Evolutionary conservation across 2,329 filamentous ascomycete genomes (phyloP), one percentile per base, ranked within the genome.

Genomic region (Apiospora aurea): DNA sequence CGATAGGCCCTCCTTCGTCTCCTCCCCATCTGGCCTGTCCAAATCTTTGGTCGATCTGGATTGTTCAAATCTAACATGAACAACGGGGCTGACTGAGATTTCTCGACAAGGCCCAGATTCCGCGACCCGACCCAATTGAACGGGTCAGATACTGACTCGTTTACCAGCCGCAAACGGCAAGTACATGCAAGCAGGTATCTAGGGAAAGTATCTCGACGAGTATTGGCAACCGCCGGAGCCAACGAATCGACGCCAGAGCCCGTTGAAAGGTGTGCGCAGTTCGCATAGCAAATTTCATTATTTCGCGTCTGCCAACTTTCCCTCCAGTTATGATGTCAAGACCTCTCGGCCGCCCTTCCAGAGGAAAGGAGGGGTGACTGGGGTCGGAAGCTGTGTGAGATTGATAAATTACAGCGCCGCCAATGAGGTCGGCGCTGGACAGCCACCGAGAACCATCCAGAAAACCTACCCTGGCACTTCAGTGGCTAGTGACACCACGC

Each of bases 401-500:
- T 64, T 64, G 41, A 61, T 61, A 4, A 21, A 61, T 21, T 18
- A 14, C 53, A 16, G 4, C 29, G 53, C 53, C 53, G 53, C 53
- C 53, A 61, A 61, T 61, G 53, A 11, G 29, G 3, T 64, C 14
- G 13, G 18, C 18, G 18, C 57, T 64, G 57, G 57, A 10, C 57
- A 64, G 57, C 57, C 57, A 64, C 57, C 57, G 57, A n/a, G 57
- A 64, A n/a, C 34, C 38, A 64, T 38, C 53, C 38, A 64, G 53
- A 38, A 64, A 64, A 41, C 29, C 53, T 29, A 38, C 53, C 53
- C 53, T 38, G 53, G 29, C 53, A 24, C 10, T 41, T 10, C 57
- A 64, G 57, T 64, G 57, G 57, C 57, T 64, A 64, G 57, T 64
- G 57, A 64, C 57, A 29, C 57, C 57, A 64, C 57, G 57, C 57